A percentile compares a stretch with the other conserved stretches of the same genome.
Evolutionary conservation across 2,329 filamentous ascomycete genomes (phyloP).

Genomic region (Dryadomyces quercivorus): DNA sequence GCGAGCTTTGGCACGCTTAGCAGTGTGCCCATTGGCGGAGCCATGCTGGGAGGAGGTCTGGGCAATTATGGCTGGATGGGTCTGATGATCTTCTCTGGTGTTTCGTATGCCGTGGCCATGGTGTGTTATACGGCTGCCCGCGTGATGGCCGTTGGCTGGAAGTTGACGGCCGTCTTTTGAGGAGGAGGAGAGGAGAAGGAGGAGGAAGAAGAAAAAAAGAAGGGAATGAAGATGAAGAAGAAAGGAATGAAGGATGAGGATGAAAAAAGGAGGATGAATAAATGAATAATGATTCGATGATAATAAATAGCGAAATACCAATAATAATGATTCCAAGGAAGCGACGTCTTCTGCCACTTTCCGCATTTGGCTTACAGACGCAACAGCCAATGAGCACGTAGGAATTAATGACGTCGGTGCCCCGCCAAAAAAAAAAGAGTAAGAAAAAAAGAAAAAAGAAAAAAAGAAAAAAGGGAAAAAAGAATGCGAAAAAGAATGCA

Average conservation of each 20-base stretch:
- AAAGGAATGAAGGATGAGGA: background rate
- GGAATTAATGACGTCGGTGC: background rate
- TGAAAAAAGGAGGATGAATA: background rate
- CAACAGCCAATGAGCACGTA: background rate
- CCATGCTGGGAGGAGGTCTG: conserved; percentile 19
- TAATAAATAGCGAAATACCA: conserved; percentile 1
- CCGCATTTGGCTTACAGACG: background rate
- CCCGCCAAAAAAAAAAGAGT: background rate
- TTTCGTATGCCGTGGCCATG: conserved; percentile 21
- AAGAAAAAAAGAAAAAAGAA: background rate
- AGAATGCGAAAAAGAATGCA: background rate
- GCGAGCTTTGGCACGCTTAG: conserved; percentile 57
- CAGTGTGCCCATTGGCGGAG: conserved; percentile 32
- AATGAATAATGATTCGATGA: background rate
- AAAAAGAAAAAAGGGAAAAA: background rate
- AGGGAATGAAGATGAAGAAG: background rate
- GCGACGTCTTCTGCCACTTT: background rate
- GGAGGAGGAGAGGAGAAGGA: background rate
- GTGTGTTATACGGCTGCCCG: conserved; percentile 21
- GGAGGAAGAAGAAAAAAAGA: background rate
- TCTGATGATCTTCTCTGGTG: conserved; percentile 26
- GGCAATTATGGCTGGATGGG: conserved; percentile 22
- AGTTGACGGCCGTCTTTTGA: conserved; percentile 16
- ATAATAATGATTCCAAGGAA: background rate
- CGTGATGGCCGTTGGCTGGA: conserved; percentile 25